Base-by-base conservation (phyloP, 345 rosid genomes). In the Passiflora organensis region DNA sequence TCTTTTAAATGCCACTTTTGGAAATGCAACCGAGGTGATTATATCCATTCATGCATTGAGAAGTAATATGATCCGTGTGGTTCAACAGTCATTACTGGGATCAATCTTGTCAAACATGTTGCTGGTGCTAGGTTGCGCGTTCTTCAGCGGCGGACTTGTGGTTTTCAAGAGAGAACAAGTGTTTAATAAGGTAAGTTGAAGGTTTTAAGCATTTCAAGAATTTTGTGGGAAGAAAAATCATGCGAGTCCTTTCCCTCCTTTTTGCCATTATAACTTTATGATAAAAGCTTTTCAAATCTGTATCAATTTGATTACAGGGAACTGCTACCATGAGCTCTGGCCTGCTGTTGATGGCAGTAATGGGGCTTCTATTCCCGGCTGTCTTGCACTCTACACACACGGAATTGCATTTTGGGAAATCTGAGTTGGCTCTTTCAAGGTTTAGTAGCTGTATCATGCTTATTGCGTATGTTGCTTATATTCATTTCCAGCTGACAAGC, bases 81-180 rank as follows among this genome's bases (percentile, higher is more conserved):
- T 80, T 58, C 84, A 80, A 39, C 81, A 76, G 53, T 80, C 81
- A 57, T 67, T 76, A 50, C 64, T 76, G 15, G 79, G 84, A 24
- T 80, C 79, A 28, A 74, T 80, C 56, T 53, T 76, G 59, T 80
- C 84, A 57, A 76, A 80, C 62, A 80, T 76, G 84, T 63, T 80
- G 44, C 72, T 80, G 62, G 81, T 80, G 23, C 79, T 80, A 57
- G 84, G 84, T 60, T 76, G 79, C 54, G 71, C 79, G 15, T 80
- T 76, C 63, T 74, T 80, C 70, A 63, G 72, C 13, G 81, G 84
- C 43, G 81, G 78, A 28, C 60, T 79, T 8, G 77, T 80, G 58
- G 47, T 64, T 47, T 32, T 24, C 16, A 53, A 71, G 58, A 80
- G 70, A 65, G 76, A 66, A 53, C 84, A 80, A 52, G 58, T 57